phyloP scores from a whole-genome alignment of 225 moss, liverwort and hornwort species.

The Physcomitrium patens region DNA sequence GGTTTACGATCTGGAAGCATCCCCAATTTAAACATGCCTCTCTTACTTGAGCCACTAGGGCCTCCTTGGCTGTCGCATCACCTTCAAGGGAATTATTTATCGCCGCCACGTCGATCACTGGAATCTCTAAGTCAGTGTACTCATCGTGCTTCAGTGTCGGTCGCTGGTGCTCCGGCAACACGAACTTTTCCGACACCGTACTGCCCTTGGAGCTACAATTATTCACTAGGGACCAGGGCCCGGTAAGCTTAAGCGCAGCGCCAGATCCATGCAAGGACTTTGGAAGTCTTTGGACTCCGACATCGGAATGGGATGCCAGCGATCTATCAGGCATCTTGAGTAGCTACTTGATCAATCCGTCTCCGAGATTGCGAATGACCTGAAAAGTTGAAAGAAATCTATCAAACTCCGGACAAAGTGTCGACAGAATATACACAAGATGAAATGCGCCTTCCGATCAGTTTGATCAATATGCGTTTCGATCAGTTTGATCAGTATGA shows the following conservation, averaged over 20 bases:
- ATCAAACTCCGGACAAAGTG: too few species aligned
- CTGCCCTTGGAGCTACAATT: neutral
- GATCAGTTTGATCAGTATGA: too few species aligned
- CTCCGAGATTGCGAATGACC: neutral
- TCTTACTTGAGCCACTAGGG: conserved; percentile 35
- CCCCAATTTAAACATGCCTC: conserved; percentile 62
- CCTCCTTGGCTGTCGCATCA: neutral
- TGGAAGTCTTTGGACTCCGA: neutral
- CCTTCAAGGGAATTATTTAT: neutral
- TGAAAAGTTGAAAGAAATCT: too few species aligned
- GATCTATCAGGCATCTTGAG: conserved; percentile 22
- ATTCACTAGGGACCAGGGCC: conserved; percentile 25
- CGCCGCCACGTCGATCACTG: conserved; percentile 46
- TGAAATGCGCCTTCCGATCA: too few species aligned
- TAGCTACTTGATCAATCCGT: neutral
- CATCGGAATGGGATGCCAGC: neutral
- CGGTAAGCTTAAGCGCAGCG: neutral
- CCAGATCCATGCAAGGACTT: neutral
- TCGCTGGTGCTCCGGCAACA: conserved; percentile 40
- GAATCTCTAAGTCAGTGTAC: conserved; percentile 37
- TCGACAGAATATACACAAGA: too few species aligned
- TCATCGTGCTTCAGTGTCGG: conserved; percentile 55
- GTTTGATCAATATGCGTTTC: too few species aligned
- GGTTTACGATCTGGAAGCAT: conserved; percentile 63
- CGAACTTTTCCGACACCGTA: conserved; percentile 24